Evolutionary conservation across 768 basidiomycete genomes (phyloP).

Genomic region (Kwoniella dejecticola): DNA sequence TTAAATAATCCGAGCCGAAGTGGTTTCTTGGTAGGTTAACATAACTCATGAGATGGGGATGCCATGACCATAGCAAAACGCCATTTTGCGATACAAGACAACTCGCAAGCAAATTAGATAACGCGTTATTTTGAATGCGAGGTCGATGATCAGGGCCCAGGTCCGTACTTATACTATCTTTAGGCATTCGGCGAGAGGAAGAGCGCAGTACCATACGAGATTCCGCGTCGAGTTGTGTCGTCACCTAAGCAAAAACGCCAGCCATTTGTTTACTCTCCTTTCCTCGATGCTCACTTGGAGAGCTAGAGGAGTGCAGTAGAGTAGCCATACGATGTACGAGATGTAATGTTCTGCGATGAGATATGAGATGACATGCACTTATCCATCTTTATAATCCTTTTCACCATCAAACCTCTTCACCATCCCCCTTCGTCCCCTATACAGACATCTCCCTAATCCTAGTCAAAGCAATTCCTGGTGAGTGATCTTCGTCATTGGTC

Average conservation of each 20-base stretch:
- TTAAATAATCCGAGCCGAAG: too few species aligned
- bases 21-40: neutral
- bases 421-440: neutral
- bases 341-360: neutral
- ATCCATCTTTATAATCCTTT: neutral
- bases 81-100: too few species aligned
- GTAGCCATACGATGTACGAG: too few species aligned
- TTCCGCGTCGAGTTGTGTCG: neutral
- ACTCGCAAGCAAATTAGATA: too few species aligned
- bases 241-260: constrained; percentile 1
- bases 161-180: neutral
- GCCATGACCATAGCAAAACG: neutral
- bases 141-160: constrained; percentile 1
- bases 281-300: too few species aligned
- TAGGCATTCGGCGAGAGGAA: constrained; percentile 1
- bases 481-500: constrained; percentile 8
- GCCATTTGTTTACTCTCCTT: constrained; percentile 11
- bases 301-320: too few species aligned
- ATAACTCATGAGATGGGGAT: constrained; percentile 1
- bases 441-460: neutral
- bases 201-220: neutral
- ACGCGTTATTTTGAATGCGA: constrained; percentile 7
- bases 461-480: constrained; percentile 8
- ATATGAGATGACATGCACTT: constrained; percentile 1
- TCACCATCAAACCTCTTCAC: neutral